Conservation (phyloP, 2,329 filamentous ascomycete genomes). For the Pseudogymnoascus sp. region DNA sequence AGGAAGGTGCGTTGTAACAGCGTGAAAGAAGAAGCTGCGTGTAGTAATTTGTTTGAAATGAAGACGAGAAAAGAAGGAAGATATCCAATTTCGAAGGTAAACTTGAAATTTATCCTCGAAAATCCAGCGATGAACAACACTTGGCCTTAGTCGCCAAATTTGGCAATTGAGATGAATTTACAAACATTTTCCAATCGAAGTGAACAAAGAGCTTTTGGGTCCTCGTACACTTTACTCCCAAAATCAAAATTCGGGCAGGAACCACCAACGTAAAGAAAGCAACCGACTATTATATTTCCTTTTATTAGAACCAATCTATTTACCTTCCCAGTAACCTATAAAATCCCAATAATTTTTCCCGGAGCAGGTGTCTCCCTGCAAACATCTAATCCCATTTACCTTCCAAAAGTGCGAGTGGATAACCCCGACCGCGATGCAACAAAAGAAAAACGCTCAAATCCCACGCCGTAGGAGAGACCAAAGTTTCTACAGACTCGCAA, state of each 20-base stretch:
- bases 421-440: constrained; percentile 21
- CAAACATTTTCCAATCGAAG: background rate
- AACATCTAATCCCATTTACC: background rate
- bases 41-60: background rate
- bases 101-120: background rate
- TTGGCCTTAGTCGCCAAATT: background rate
- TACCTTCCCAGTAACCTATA: background rate
- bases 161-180: background rate
- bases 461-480: background rate
- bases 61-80: background rate
- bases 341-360: background rate
- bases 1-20: background rate
- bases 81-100: background rate
- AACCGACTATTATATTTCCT: background rate
- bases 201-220: background rate
- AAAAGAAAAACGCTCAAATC: constrained; percentile 27
- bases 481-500: constrained; percentile 29
- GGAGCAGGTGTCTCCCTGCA: background rate
- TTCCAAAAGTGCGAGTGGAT: background rate
- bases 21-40: background rate
- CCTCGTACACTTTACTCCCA: background rate
- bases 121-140: background rate
- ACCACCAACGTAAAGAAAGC: background rate
- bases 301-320: background rate
- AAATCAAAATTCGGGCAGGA: background rate